These are phyloP conservation scores for Glycine tomentella DNA, from an alignment of 306 rosid species.

Conservation along the genomic window DNA sequence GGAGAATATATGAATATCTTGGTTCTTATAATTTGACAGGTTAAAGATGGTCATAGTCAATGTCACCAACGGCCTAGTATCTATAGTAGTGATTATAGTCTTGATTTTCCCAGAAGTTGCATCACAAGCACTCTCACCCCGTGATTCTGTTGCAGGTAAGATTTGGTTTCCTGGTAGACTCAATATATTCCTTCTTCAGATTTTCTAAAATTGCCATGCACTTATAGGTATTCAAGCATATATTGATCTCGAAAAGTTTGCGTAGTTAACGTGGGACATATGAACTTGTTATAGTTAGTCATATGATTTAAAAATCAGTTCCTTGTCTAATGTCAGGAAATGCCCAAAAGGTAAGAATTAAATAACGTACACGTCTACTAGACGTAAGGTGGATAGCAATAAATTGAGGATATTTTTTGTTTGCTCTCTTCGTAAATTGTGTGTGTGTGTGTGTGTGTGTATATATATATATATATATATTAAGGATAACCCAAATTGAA, in stretches of 20 bases:
- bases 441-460: not conserved
- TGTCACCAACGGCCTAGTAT: constrained; percentile 8
- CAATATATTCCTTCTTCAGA: not conserved
- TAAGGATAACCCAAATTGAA: not conserved
- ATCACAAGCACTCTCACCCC: constrained; percentile 50
- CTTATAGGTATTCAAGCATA: not conserved
- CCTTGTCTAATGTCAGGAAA: constrained; percentile 1
- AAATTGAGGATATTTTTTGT: constrained; percentile 1
- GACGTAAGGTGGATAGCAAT: not conserved
- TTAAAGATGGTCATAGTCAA: constrained; percentile 54
- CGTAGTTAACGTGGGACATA: constrained; percentile 10
- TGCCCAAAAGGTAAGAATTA: constrained; percentile 14
- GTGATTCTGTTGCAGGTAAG: constrained; percentile 53
- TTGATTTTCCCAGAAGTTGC: constrained; percentile 51
- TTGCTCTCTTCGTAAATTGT: too few species aligned
- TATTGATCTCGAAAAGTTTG: not conserved
- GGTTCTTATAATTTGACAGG: constrained; percentile 37
- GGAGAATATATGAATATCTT: constrained; percentile 6
- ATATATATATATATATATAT: too few species aligned
- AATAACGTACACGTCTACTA: constrained; percentile 29
- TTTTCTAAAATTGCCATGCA: constrained; percentile 12
- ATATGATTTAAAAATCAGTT: constrained; percentile 20
- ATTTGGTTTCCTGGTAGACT: constrained; percentile 1
- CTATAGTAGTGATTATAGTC: constrained; percentile 40
- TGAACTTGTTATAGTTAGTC: constrained; percentile 8